A percentile compares a stretch with the other conserved stretches of the same genome.
Conservation (phyloP, 108 stramenopile genomes). For the Epithemia pelagica region DNA sequence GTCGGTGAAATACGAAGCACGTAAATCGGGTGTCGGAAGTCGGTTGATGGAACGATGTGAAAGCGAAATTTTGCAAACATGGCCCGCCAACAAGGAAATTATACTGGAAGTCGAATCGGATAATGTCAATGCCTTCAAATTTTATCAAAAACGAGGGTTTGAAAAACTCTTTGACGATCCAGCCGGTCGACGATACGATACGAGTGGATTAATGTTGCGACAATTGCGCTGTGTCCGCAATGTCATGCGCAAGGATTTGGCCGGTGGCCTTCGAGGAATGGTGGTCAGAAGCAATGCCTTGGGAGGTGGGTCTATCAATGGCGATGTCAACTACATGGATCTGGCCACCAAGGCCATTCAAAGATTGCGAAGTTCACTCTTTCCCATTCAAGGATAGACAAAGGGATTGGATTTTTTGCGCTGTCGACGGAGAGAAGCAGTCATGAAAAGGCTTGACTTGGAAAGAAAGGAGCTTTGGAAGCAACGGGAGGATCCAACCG, state of each 20-base stretch:
- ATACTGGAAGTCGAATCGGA: conserved; percentile 82
- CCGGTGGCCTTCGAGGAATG: too few species aligned
- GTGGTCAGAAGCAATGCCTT: too few species aligned
- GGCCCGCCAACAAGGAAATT: conserved; percentile 58
- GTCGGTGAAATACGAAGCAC: conserved; percentile 45
- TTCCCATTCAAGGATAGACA: not conserved
- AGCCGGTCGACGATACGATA: conserved; percentile 59
- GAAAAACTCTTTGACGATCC: conserved; percentile 64
- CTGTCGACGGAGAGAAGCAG: too few species aligned
- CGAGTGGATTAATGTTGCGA: conserved; percentile 47
- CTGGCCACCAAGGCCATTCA: not conserved
- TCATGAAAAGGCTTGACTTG: too few species aligned
- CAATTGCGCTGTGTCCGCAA: conserved; percentile 57
- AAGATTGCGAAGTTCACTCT: not conserved
- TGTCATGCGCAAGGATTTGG: conserved; percentile 52
- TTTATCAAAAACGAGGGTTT: conserved; percentile 68
- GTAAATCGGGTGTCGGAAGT: conserved; percentile 61
- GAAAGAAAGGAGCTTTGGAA: too few species aligned
- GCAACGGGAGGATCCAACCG: too few species aligned
- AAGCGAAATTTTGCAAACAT: conserved; percentile 36
- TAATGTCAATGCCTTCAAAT: conserved; percentile 52
- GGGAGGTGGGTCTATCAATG: too few species aligned
- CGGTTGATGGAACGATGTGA: conserved; percentile 61
- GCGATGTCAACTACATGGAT: not conserved
- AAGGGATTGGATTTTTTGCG: too few species aligned